phyloP scores from a whole-genome alignment of 495 filamentous ascomycete species.

The Amniculicola lignicola region DNA sequence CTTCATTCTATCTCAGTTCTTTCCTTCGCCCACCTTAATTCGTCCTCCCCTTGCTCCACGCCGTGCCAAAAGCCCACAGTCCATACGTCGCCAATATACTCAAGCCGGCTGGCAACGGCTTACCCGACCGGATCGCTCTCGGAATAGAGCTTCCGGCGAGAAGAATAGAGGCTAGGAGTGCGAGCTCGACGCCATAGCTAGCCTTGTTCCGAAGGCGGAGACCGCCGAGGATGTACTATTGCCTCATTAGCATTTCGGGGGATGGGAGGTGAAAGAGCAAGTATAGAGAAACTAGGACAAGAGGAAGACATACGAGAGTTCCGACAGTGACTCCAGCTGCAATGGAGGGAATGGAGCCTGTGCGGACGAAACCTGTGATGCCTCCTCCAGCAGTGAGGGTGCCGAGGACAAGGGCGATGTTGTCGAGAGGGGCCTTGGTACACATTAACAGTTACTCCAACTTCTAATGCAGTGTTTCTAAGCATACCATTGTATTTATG shows the following conservation, averaged over 20 bases:
- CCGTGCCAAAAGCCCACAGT: slow-evolving; percentile 59
- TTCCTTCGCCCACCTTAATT: too few species aligned
- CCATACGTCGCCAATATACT: slow-evolving; percentile 62
- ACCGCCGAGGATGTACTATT: slow-evolving; percentile 65
- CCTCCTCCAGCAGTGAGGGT: slow-evolving; percentile 82
- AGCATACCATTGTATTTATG: too few species aligned
- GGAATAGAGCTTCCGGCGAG: slow-evolving; percentile 81
- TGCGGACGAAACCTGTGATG: slow-evolving; percentile 74
- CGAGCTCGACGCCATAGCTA: slow-evolving; percentile 47
- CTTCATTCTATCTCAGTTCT: too few species aligned
- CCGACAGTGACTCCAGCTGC: slow-evolving; percentile 81
- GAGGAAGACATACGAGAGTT: slow-evolving; percentile 42
- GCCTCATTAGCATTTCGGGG: not conserved
- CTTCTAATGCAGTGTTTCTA: too few species aligned
- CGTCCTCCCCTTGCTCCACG: slow-evolving; percentile 37
- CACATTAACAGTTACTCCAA: too few species aligned
- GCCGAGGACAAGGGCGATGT: slow-evolving; percentile 71
- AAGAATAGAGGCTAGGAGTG: slow-evolving; percentile 68
- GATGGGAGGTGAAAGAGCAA: not conserved
- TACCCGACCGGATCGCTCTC: slow-evolving; percentile 70
- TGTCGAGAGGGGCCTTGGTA: slow-evolving; percentile 40
- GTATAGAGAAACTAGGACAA: not conserved
- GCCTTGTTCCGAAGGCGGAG: slow-evolving; percentile 58
- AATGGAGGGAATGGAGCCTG: slow-evolving; percentile 81
- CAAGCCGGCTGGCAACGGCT: slow-evolving; percentile 72